Evolutionary conservation across 176 grass and related monocot genomes (phyloP), one percentile per base, ranked within the genome.

Genomic region (Oryza glumipatula): DNA sequence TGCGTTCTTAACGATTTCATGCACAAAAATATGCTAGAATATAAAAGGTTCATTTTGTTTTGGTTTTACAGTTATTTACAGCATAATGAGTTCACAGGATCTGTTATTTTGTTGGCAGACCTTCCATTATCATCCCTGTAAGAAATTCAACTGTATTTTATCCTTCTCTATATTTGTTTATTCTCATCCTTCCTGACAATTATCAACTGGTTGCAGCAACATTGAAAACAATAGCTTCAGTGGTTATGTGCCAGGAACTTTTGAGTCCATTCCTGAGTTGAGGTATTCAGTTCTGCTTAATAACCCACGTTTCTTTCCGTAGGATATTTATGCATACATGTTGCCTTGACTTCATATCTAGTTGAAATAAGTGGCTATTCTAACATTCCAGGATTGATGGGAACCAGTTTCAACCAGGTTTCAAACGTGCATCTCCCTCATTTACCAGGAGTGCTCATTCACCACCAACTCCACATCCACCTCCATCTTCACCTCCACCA

Each of bases 141-240:
- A 91, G 95, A 91, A 77, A 66, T 76, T 60, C 79, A 3, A 39
- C 7, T 67, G 33, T 13, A 79, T 65, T 80, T 84, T 68, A 56
- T 19, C 21, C 43, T 41, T 70, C 38, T 67, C 45, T 36, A 63
- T 61, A 70, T 82, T 89, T 69, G 39, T 33, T 39, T 33, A 16
- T 72, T 7, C 75, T 68, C 84, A 68, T 83, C 73, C 23, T 49
- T 67, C 74, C 66, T 80, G 30, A 86, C 43, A 56, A 70, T 65
- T 65, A 70, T 85, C 23, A 51, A 74, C 38, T 86, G 44, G 32
- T 83, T 70, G 43, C 82, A 98, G 90, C n/a, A 91, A 95, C 73
- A 92, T 98, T 78, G 88, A 91, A 91, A 90, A 93, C 74, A 95
- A 98, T 87, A 73, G 88, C 78, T 98, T 98, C 68, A 95, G 85